Evolutionary conservation across 2,329 filamentous ascomycete species (phyloP), one percentile per base, ranked within the genome.

Genomic region (Ascocoryne sarcoides): DNA sequence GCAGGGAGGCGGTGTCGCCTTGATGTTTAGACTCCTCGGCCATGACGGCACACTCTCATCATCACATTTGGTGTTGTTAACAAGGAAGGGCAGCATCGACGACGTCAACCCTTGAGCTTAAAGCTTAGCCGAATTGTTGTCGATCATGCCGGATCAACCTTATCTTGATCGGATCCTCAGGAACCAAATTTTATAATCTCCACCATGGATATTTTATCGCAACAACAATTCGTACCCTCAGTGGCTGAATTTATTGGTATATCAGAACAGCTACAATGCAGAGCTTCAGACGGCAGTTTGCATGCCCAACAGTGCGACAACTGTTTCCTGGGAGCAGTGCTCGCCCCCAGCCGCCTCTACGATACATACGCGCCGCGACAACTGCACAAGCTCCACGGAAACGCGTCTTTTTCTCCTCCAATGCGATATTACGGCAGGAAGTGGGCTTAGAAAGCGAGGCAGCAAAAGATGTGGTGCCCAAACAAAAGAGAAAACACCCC

Each of bases 341-440:
- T 23, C 44, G 40, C 29, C 42, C 44, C 9, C 51, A 48, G 37
- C 54, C 57, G 14, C 47, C 57, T 17, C n/a, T n/a, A n/a, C 61
- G 62, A 44, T 58, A 51, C 41, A 70, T 76, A 47, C 71, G 74
- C 59, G 60, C 69, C 45, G 69, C 66, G 30, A 58, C 65, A 2
- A 41, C 34, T 20, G 36, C 34, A 14, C 50, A 49, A 50, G 36
- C 40, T 35, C 72, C 75, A 9, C 70, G 72, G 42, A 75, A 72
- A 48, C 73, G 74, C 45, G 67, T 63, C 54, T 82, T 83, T 60
- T 84, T 81, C 60, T 82, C 79, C 10, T 82, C 79, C 17, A 81
- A 77, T 52, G 66, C 74, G 2, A 67, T 69, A 44, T 61, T 79
- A 8, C 68, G 66, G 12, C 62, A 67, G 32, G 40, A 50, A 40